Evolutionary conservation across 768 basidiomycete species (phyloP).

Genomic region (Lanmaoa pseudosensibilis): DNA sequence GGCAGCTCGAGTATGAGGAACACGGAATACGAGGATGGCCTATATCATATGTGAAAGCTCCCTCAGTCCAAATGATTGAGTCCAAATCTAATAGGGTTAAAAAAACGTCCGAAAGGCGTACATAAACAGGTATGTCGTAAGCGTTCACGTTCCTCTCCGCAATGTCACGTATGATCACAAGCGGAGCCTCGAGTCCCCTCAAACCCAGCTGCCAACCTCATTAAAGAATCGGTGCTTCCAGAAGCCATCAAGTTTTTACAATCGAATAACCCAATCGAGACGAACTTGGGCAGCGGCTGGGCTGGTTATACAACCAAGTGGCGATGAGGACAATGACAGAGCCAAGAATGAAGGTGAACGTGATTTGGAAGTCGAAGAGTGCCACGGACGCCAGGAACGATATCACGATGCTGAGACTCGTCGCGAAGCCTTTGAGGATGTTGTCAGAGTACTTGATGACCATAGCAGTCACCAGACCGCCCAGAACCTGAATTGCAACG

Average conservation of each 20-base stretch:
- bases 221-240: background rate
- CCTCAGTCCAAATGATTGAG: slow-evolving; percentile 22
- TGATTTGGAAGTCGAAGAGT: slow-evolving; percentile 87
- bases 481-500: slow-evolving; percentile 82
- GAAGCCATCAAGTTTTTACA: slow-evolving; percentile 22
- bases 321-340: slow-evolving; percentile 80
- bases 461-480: slow-evolving; percentile 89
- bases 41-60: slow-evolving; percentile 24
- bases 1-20: slow-evolving; percentile 4
- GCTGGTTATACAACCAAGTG: slow-evolving; percentile 92
- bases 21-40: slow-evolving; percentile 17
- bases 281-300: slow-evolving; percentile 34
- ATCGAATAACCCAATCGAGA: slow-evolving; percentile 30
- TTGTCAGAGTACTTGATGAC: slow-evolving; percentile 96
- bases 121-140: slow-evolving; percentile 21
- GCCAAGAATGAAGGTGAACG: slow-evolving; percentile 82
- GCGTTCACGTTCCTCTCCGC: slow-evolving; percentile 10
- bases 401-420: slow-evolving; percentile 89
- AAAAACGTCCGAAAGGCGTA: slow-evolving; percentile 26
- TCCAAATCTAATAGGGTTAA: slow-evolving; percentile 28
- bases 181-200: slow-evolving; percentile 2
- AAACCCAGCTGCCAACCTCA: background rate
- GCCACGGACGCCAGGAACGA: slow-evolving; percentile 91
- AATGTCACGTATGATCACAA: slow-evolving; percentile 3
- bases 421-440: slow-evolving; percentile 93